Base-by-base conservation (phyloP, 345 rosid species). In the Isatis tinctoria region DNA sequence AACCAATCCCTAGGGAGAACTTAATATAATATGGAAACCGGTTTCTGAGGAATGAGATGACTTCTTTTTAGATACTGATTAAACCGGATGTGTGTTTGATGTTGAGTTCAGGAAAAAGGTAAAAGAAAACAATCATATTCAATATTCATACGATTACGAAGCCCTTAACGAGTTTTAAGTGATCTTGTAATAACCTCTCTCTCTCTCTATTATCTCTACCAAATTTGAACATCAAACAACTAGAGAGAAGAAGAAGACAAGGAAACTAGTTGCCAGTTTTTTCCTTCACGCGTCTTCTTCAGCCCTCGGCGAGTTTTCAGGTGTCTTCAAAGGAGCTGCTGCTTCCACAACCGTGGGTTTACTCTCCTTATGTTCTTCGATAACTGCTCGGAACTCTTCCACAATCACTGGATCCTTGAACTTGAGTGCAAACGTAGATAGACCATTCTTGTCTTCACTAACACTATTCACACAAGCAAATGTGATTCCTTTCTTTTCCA, bases 401-500 rank as follows among this genome's bases (percentile, higher is more conserved):
- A 88, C 85, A 0, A 88, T 48, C 7, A 87, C 70, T 60, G 66
- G 80, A 17, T 91, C 98, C 82, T 84, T 91, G 85, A 94, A 94
- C 82, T 90, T 91, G 75, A 90, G 76, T 0, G 98, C 97, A 28
- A 88, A 85, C 24, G 97, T 91, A 2, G 93, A 88, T 14, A 91
- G 87, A 49, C 84, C 80, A 20, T 68, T 83, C 56, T 85, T 85
- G 22, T 62, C 86, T 80, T 91, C 95, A 41, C 85, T 71, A 24
- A 74, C 45, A 76, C 90, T 83, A 66, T 91, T 94, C 76, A 90
- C 67, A 79, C 96, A 94, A 24, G 93, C 97, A 81, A 94, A 94
- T 58, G 97, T 85, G 74, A 94, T 71, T 58, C 93, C 97, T 77
- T 83, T 87, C 86, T 91, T 91, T 14, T 91, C 97, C 98, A 94